Evolutionary conservation across 352 stramenopile genomes (phyloP).

Genomic region (Pythium dissotocum): DNA sequence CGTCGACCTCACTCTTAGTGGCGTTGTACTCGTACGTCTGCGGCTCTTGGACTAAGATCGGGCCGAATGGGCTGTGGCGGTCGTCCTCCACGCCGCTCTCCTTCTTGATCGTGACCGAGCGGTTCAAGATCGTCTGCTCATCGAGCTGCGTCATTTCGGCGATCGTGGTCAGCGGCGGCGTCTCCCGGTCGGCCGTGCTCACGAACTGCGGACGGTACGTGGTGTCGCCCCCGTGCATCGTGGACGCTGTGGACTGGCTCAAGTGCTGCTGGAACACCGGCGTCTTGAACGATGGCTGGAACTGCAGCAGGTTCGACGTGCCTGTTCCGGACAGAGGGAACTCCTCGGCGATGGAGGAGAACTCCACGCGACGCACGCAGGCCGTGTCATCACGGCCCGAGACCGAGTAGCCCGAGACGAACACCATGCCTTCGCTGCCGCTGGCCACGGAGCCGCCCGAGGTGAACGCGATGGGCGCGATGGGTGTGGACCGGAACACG

Average conservation of each 20-base stretch:
- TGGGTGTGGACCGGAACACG: constrained; percentile 59
- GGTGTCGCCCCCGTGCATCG: constrained; percentile 11
- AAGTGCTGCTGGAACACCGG: constrained; percentile 24
- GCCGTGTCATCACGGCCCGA: constrained; percentile 29
- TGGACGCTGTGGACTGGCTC: constrained; percentile 21
- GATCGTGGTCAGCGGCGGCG: constrained; percentile 36
- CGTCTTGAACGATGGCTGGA: constrained; percentile 19
- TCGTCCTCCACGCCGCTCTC: constrained; percentile 42
- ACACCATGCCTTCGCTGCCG: constrained; percentile 30
- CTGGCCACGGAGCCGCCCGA: constrained; percentile 8
- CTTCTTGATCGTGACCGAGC: constrained; percentile 40
- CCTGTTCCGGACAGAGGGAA: constrained; percentile 46
- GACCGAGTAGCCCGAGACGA: constrained; percentile 28
- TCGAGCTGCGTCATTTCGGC: constrained; percentile 53
- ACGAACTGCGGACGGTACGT: constrained; percentile 16
- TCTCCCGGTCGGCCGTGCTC: constrained; percentile 31
- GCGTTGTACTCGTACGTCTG: constrained; percentile 59
- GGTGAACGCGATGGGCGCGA: constrained; percentile 28
- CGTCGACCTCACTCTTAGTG: constrained; percentile 63
- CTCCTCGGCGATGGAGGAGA: constrained; percentile 62
- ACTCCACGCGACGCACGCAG: constrained; percentile 37
- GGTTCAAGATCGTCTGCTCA: constrained; percentile 56
- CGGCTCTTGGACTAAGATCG: constrained; percentile 31
- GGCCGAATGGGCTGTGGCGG: constrained; percentile 38
- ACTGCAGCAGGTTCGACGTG: constrained; percentile 33